These are phyloP conservation scores for Apiospora arundinis DNA, from an alignment of 2,329 filamentous ascomycete species.

Conservation along the genomic window DNA sequence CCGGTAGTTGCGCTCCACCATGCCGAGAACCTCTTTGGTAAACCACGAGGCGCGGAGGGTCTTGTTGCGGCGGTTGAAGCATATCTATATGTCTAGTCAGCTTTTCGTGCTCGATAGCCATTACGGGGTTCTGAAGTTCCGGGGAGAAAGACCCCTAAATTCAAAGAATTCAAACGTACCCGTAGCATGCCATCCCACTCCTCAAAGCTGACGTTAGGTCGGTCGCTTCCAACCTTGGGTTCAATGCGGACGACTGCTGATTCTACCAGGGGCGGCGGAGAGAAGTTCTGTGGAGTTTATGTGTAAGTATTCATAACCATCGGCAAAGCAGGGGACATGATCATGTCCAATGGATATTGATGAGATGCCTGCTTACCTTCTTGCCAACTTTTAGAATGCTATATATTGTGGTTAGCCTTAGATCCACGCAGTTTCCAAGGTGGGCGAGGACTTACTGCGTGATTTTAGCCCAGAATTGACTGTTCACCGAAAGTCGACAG, in stretches of 20 bases:
- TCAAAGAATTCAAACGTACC: constrained; percentile 67
- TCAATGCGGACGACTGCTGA: constrained; percentile 88
- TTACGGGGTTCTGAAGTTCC: background rate
- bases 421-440: constrained; percentile 31
- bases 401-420: background rate
- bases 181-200: constrained; percentile 93
- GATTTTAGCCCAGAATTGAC: constrained; percentile 86
- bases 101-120: background rate
- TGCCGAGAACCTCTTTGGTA: constrained; percentile 78
- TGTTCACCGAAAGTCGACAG: constrained; percentile 88
- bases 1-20: constrained; percentile 88
- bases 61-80: constrained; percentile 80
- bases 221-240: constrained; percentile 76
- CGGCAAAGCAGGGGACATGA: background rate
- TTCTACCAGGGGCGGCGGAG: constrained; percentile 91
- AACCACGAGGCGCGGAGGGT: constrained; percentile 84
- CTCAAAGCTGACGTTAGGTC: constrained; percentile 88
- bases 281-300: constrained; percentile 72
- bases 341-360: background rate
- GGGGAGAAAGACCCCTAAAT: background rate
- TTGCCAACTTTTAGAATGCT: constrained; percentile 88
- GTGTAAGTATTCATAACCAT: background rate
- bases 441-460: constrained; percentile 41
- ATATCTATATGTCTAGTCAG: constrained; percentile 26
- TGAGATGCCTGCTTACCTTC: constrained; percentile 52